A percentile compares a stretch with the other conserved stretches of the same genome.
Conservation (phyloP, 2,329 filamentous ascomycete species). For the Ophiostoma quercus region DNA sequence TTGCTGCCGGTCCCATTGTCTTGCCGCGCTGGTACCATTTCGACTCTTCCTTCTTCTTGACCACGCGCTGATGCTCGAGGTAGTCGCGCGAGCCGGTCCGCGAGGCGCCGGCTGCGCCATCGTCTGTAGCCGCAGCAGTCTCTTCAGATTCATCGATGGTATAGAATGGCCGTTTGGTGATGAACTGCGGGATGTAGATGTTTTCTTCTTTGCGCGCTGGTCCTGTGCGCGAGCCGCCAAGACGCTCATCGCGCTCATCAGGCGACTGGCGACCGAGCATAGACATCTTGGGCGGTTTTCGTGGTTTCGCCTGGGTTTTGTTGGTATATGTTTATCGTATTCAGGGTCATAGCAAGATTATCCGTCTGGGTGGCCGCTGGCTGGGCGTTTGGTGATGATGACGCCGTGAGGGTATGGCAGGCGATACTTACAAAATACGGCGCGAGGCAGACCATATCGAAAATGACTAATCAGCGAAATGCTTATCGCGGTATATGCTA, state of each 20-base stretch:
- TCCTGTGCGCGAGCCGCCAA: constrained; percentile 27
- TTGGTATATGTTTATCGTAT: not conserved
- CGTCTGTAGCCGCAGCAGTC: constrained; percentile 34
- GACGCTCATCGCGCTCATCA: constrained; percentile 27
- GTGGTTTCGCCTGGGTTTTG: not conserved
- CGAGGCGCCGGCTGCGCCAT: constrained; percentile 13
- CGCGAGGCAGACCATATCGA: not conserved
- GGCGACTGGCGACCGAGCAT: constrained; percentile 29
- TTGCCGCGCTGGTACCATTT: constrained; percentile 93
- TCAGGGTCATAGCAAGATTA: not conserved
- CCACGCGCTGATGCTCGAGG: constrained; percentile 89
- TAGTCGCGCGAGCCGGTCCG: constrained; percentile 51
- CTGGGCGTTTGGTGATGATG: not conserved
- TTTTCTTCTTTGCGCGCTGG: constrained; percentile 71
- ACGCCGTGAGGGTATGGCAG: not conserved
- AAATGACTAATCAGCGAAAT: not conserved
- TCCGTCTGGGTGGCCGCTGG: not conserved
- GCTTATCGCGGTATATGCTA: not conserved
- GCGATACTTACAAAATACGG: not conserved
- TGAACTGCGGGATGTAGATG: constrained; percentile 97
- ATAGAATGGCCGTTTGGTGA: constrained; percentile 97
- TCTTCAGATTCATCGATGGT: constrained; percentile 44
- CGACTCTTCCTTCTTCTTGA: constrained; percentile 67
- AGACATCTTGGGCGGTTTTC: constrained; percentile 24
- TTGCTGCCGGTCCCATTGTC: constrained; percentile 78